These are phyloP conservation scores for Hypoxylon sp. DNA, from an alignment of 2,329 filamentous ascomycete genomes.

Conservation along the genomic window DNA sequence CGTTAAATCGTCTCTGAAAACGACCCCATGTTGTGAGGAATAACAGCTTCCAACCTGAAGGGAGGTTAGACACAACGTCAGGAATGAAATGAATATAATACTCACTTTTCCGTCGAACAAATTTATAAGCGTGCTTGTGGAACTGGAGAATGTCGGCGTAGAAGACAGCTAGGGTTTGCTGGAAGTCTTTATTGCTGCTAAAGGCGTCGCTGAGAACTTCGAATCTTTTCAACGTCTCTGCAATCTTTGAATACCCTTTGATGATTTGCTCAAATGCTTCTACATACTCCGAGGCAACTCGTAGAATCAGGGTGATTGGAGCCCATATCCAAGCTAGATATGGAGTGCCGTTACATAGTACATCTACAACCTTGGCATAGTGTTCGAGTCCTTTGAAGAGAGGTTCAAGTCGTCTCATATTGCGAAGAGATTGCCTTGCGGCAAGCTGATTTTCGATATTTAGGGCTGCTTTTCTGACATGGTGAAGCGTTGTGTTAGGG, in stretches of 20 bases:
- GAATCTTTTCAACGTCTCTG: neutral
- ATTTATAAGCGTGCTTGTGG: slow-evolving; percentile 1
- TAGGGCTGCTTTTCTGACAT: slow-evolving; percentile 4
- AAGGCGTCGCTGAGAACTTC: neutral
- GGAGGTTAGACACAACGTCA: neutral
- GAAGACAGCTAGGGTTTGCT: neutral
- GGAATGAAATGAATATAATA: neutral
- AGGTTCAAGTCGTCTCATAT: slow-evolving; percentile 3
- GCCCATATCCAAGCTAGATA: slow-evolving; percentile 16
- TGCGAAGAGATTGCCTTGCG: slow-evolving; percentile 7
- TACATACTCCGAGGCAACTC: neutral
- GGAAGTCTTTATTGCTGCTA: neutral
- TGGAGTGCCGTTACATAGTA: slow-evolving; percentile 7
- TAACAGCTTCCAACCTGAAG: neutral
- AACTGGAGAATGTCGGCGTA: slow-evolving; percentile 2
- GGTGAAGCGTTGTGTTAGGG: neutral
- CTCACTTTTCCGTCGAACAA: neutral
- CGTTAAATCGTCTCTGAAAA: neutral
- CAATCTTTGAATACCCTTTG: neutral
- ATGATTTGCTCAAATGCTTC: slow-evolving; percentile 1
- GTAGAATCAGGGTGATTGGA: neutral
- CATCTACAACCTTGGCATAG: neutral
- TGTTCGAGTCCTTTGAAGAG: slow-evolving; percentile 1
- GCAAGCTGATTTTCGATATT: slow-evolving; percentile 7
- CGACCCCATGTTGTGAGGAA: neutral